Percentiles rank a stretch among this genome's conserved stretches.
Evolutionary conservation across 257 asterid genomes (phyloP).

Genomic region (Solanum lycopersicoides): DNA sequence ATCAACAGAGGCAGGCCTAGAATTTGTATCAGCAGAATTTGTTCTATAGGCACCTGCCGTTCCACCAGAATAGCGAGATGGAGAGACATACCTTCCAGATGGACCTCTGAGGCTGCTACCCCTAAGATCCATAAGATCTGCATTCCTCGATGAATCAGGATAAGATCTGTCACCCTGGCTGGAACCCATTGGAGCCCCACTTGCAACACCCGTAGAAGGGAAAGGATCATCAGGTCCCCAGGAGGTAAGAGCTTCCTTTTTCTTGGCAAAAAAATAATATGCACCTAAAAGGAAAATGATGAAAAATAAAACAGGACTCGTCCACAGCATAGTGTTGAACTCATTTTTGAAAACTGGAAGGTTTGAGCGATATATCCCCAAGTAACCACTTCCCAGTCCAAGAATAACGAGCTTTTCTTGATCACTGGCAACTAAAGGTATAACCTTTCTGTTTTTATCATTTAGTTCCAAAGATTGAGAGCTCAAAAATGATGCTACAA

Average conservation of each 20-base stretch:
- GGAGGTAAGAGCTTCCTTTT: constrained; percentile 80
- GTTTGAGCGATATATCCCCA: constrained; percentile 73
- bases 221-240: constrained; percentile 96
- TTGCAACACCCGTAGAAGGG: constrained; percentile 27
- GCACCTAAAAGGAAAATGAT: constrained; percentile 77
- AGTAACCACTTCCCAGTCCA: constrained; percentile 57
- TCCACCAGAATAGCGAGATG: constrained; percentile 52
- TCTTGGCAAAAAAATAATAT: constrained; percentile 84
- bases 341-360: constrained; percentile 73
- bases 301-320: constrained; percentile 80
- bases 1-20: constrained; percentile 50
- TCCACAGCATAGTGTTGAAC: constrained; percentile 75
- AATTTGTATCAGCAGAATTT: constrained; percentile 27
- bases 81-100: constrained; percentile 67
- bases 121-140: constrained; percentile 60
- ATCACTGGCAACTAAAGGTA: constrained; percentile 62
- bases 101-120: constrained; percentile 48
- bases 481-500: constrained; percentile 45
- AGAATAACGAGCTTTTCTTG: constrained; percentile 66
- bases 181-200: constrained; percentile 42
- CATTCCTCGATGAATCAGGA: constrained; percentile 52
- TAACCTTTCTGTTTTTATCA: constrained; percentile 5
- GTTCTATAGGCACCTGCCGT: constrained; percentile 38
- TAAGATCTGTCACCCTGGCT: constrained; percentile 38
- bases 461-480: constrained; percentile 22